These are phyloP conservation scores for Rubus idaeus DNA, from an alignment of 306 rosid species.

Conservation along the genomic window DNA sequence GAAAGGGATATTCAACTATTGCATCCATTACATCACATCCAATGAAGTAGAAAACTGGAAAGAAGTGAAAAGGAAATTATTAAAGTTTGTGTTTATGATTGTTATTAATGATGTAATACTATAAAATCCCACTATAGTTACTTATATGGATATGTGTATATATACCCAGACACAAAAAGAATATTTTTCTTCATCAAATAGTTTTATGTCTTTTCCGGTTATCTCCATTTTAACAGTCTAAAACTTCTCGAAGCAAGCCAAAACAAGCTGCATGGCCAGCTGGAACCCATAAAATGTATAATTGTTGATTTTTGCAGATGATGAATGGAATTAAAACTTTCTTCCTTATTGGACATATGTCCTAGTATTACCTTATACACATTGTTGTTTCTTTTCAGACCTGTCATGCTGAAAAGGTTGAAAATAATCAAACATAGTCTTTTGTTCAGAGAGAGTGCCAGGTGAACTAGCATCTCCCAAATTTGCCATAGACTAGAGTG, in stretches of 20 bases:
- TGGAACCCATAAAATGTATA: background rate
- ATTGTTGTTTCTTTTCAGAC: no score
- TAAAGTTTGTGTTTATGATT: no score
- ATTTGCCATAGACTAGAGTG: no score
- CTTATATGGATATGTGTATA: no score
- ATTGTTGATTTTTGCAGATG: background rate
- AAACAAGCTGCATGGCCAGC: background rate
- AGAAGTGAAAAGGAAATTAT: background rate
- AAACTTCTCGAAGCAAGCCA: background rate
- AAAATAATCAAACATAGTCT: no score
- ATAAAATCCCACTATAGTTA: background rate
- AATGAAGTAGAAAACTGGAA: background rate
- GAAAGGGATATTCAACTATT: background rate
- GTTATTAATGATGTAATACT: background rate
- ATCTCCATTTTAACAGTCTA: background rate
- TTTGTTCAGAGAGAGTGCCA: no score
- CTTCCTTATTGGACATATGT: no score
- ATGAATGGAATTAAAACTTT: no score
- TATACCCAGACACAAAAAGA: no score
- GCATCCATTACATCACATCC: background rate
- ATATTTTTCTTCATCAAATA: background rate
- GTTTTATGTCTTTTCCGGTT: background rate
- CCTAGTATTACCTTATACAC: no score
- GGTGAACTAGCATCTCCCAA: no score
- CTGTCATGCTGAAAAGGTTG: no score